Evolutionary conservation across 2,329 filamentous ascomycete genomes (phyloP), one percentile per base, ranked within the genome.

Genomic region (Phialocephala subalpina): DNA sequence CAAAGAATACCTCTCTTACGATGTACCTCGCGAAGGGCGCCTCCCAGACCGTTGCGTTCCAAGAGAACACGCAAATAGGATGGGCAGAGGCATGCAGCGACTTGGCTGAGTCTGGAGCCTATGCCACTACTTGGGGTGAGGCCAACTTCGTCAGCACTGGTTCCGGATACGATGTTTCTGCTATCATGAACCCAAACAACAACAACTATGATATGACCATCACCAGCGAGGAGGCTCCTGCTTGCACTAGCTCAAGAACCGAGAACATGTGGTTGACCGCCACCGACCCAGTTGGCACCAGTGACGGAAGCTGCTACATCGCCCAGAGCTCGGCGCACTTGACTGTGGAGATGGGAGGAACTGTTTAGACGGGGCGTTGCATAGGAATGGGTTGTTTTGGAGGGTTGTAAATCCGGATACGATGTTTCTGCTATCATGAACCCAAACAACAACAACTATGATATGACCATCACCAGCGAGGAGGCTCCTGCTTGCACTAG

Each of bases 151-250:
- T 62, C 9, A 49, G 42, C 16, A 66, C 64, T 27, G 75, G 74
- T 12, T 70, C 64, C 45, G 75, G 74, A 65, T 76, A 73, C 18
- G 73, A 77, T 55, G 62, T 75, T 25, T 77, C 75, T 8, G 73
- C 73, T 38, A 77, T 77, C 65, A 67, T 71, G 64, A 77, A 75
- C 68, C n/a, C 69, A 1, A 45, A 53, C 16, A 67, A 68, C 20
- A 77, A 74, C 63, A 70, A 67, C 58, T 77, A 77, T 42, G 63
- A 72, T 58, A 76, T 77, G 75, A 65, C 68, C n/a, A 76, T 77
- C 64, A 70, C 52, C 38, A 67, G 65, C 53, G 18, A 11, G 3
- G 74, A 77, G 64, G 70, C 69, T 27, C 38, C 65, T 11, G n/a
- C 33, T 0, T 77, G 75, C 62, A 70, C 63, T 20, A 74, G 72